Base-by-base conservation (phyloP, 371 early-diverging fungal genomes). In the Apophysomyces variabilis region DNA sequence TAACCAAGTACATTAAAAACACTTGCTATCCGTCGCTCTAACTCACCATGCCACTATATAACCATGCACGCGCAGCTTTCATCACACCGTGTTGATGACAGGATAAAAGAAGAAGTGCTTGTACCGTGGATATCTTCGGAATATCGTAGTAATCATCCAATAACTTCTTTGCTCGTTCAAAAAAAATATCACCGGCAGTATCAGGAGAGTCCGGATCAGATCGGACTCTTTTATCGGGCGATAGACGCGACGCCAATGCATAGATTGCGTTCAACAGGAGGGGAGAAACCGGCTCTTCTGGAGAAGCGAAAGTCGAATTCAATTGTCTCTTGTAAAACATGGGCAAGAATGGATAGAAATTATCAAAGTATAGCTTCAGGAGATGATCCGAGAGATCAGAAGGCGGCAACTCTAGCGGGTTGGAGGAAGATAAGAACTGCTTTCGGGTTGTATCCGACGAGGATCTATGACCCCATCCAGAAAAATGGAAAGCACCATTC, bases 101-200 rank as follows among this genome's bases (percentile, higher is more conserved):
- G 4, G 86, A 78, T n/a, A 89, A 44, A 1, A 89, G 71, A 16
- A 89, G 50, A 18, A 89, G 69, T 0, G 87, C 86, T 59, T 89
- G 89, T 9, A 89, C 80, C 0, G 89, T 89, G 5, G 86, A 80
- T 62, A 87, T 78, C 56, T 80, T 76, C 1, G 87, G 85, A 1
- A 77, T 74, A 67, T 89, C 89, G 65, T 85, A 82, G 62, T 74
- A 83, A 32, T 78, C 78, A 58, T 89, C 89, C 47, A 89, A 60
- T 6, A 85, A 61, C 21, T 68, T 62, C 56, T 73, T 77, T 14
- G 83, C 83, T 44, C 83, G 63, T 44, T 85, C 82, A 68, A 80
- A 80, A 68, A 77, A 85, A 9, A 78, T 56, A 37, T 74, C 74
- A 1, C 83, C 83, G 12, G 83, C 80, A 0, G 79, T 77, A 39